Evolutionary conservation across 2,329 filamentous ascomycete genomes (phyloP).

Genomic region (Penicillium griseofulvum): DNA sequence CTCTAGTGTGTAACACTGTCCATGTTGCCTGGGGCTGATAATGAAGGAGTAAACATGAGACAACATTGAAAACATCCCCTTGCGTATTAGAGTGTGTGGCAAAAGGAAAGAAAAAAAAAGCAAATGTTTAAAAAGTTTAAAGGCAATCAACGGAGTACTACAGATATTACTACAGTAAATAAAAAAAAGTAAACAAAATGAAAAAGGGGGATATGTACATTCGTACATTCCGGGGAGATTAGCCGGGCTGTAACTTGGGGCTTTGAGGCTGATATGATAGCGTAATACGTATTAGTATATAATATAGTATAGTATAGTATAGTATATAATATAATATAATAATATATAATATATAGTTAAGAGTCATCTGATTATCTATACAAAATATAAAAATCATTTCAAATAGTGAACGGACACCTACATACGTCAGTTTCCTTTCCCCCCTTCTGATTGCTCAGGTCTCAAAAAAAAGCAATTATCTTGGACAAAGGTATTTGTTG

Average conservation of each 20-base stretch:
- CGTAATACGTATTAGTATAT: no score
- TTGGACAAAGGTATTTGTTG: background rate
- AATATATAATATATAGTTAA: no score
- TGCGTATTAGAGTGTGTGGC: slow-evolving; percentile 4
- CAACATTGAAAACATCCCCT: slow-evolving; percentile 12
- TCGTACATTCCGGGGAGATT: slow-evolving; percentile 18
- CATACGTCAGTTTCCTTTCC: slow-evolving; percentile 11
- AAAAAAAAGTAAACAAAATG: no score
- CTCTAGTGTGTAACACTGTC: slow-evolving; percentile 22
- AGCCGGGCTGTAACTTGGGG: no score
- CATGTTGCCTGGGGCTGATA: slow-evolving; percentile 22
- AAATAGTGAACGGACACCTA: slow-evolving; percentile 1
- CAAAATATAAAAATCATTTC: background rate
- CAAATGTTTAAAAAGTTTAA: background rate
- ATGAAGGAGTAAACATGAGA: slow-evolving; percentile 17
- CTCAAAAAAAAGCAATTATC: slow-evolving; percentile 2
- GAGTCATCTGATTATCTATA: no score
- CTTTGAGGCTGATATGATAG: no score
- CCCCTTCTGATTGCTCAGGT: slow-evolving; percentile 10
- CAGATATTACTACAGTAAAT: no score
- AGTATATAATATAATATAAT: no score
- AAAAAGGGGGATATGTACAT: slow-evolving; percentile 11
- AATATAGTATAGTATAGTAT: no score
- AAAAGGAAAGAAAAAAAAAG: background rate
- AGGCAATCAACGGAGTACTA: background rate